phyloP scores from a whole-genome alignment of 2,329 filamentous ascomycete genomes.

The Camillea tinctor region DNA sequence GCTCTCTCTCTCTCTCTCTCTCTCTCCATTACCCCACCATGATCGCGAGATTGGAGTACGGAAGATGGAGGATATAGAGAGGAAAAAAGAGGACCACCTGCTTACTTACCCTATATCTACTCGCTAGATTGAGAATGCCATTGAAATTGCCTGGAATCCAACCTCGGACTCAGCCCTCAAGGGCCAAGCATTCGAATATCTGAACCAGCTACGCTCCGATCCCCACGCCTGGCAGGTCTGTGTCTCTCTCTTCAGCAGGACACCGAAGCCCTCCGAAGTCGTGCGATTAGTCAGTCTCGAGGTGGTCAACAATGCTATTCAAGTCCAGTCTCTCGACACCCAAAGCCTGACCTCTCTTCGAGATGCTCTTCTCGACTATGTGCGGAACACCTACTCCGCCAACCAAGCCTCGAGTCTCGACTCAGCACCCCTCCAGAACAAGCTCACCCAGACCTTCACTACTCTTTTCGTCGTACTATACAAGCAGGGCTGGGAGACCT shows the following conservation, averaged over 20 bases:
- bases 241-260: conserved; percentile 78
- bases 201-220: conserved; percentile 75
- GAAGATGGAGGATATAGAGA: no score
- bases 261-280: conserved; percentile 74
- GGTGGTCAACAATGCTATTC: conserved; percentile 87
- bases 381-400: conserved; percentile 70
- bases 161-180: conserved; percentile 73
- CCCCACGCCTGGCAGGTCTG: conserved; percentile 89
- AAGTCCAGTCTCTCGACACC: conserved; percentile 72
- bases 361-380: conserved; percentile 78
- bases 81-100: no score
- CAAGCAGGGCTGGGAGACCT: conserved; percentile 79
- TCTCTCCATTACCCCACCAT: conserved; percentile 30
- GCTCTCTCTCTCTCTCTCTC: conserved; percentile 16
- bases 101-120: conserved; percentile 13
- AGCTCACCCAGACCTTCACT: conserved; percentile 92
- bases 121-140: conserved; percentile 82
- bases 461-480: conserved; percentile 90
- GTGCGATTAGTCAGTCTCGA: conserved; percentile 88
- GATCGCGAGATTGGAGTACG: conserved; percentile 10
- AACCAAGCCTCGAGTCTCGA: conserved; percentile 61
- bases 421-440: conserved; percentile 82
- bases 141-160: conserved; percentile 89
- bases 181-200: conserved; percentile 77
- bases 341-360: conserved; percentile 74